Base-by-base conservation (phyloP, 306 rosid species). In the Trifolium fragiferum region DNA sequence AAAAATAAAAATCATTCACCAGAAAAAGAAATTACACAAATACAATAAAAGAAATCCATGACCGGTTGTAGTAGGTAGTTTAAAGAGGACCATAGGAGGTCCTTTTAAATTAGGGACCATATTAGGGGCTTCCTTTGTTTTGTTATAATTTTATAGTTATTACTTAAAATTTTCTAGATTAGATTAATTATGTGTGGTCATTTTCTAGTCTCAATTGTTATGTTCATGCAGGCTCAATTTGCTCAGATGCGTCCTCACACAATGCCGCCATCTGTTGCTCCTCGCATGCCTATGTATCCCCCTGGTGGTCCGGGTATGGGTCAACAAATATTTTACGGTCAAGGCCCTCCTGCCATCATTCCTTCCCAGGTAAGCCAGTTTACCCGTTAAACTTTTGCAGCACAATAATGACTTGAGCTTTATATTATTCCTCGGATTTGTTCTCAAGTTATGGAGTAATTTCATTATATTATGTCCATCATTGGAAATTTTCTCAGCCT, bases 221-320 rank as follows among this genome's bases (percentile, higher is more conserved):
- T 27, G 32, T 71, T 61, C 40, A 20, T 55, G 43, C 85, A 94
- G 99, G 99, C 98, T 69, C 99, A 95, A 53, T 95, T 95, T 87
- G 87, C 97, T 51, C 99, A 92, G 78, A 90, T 95, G 96, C 86
- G 90, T 11, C 99, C 99, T 25, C 90, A 90, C 75, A 72, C 96
- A 51, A 92, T 95, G 81, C 81, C 96, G 66, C 93, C 89, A 54
- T 77, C 98, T 64, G 97, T 91, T 74, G 97, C 93, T 74, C 96
- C 98, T 46, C 99, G 99, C 23, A 85, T 95, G 89, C 98, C 97
- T 19, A 89, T 95, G 89, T 95, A 92, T 67, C 98, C 99, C 37
- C 93, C 97, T 37, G 96, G 99, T 76, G 96, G 89, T 84, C 99
- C 99, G 16, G 99, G 98, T 61, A 75, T 95, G 44, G 98, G 97